A percentile compares a stretch with the other conserved stretches of the same genome.
These are phyloP conservation scores for Plasmodium chabaudi DNA, from an alignment of 169 alveolate species.

Conservation along the genomic window DNA sequence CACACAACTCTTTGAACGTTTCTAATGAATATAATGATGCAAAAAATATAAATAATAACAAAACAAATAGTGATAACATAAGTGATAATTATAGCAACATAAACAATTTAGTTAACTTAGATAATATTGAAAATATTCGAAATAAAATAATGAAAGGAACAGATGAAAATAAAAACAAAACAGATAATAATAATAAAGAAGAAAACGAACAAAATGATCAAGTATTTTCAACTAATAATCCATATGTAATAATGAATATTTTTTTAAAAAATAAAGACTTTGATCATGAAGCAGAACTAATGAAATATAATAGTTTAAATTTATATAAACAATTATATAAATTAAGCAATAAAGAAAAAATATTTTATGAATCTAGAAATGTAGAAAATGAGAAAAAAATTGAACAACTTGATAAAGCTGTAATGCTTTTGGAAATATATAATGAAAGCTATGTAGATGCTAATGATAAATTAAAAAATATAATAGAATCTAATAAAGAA, in stretches of 20 bases:
- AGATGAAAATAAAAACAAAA: not conserved
- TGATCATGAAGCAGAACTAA: constrained; percentile 55
- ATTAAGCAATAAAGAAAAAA: constrained; percentile 49
- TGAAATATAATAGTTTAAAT: constrained; percentile 55
- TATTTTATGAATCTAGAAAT: constrained; percentile 41
- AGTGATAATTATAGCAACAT: not conserved
- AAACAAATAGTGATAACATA: not conserved
- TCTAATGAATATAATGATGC: not conserved
- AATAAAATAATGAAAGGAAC: not conserved
- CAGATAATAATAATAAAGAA: constrained; percentile 4
- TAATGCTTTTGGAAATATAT: constrained; percentile 65
- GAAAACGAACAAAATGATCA: constrained; percentile 16
- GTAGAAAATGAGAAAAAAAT: constrained; percentile 73
- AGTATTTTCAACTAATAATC: constrained; percentile 17
- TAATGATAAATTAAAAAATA: constrained; percentile 59
- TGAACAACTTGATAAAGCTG: constrained; percentile 64
- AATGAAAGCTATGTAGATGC: constrained; percentile 56
- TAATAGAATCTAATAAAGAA: constrained; percentile 65
- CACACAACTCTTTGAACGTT: no score
- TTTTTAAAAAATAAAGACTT: constrained; percentile 57
- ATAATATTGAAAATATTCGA: not conserved
- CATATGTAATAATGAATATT: constrained; percentile 66
- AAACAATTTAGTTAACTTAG: not conserved
- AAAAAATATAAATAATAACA: not conserved
- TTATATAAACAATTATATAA: constrained; percentile 51